A percentile compares a stretch with the other conserved stretches of the same genome.
Conservation (phyloP, 345 rosid species). For the Aquilaria yunnanensis region DNA sequence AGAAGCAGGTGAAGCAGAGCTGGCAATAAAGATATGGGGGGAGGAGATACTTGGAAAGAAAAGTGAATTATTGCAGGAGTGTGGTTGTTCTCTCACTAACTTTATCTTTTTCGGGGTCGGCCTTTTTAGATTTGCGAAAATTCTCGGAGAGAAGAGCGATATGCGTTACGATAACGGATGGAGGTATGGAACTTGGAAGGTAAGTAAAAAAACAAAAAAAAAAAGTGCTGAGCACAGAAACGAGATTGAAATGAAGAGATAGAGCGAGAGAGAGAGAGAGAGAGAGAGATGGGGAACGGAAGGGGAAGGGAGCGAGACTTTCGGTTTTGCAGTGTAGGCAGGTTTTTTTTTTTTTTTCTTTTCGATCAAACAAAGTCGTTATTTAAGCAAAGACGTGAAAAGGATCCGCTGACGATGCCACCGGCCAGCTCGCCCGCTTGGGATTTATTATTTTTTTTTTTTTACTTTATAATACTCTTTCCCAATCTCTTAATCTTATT, state of each 20-base stretch:
- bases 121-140: slow-evolving; percentile 20
- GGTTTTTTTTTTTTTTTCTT: too few relatives aligned
- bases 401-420: slow-evolving; percentile 41
- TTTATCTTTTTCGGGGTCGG: slow-evolving; percentile 8
- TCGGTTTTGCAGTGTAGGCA: too few relatives aligned
- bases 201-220: too few relatives aligned
- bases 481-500: too few relatives aligned
- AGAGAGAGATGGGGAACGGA: too few relatives aligned
- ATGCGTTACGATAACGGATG: too few relatives aligned
- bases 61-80: slow-evolving; percentile 19
- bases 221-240: not conserved
- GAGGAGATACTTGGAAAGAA: slow-evolving; percentile 5
- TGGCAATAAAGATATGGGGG: slow-evolving; percentile 17
- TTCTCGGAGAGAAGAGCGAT: too few relatives aligned
- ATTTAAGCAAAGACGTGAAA: slow-evolving; percentile 15
- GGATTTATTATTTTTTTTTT: not conserved
- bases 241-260: slow-evolving; percentile 1
- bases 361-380: slow-evolving; percentile 13
- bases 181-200: too few relatives aligned
- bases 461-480: too few relatives aligned
- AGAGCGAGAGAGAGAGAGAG: not conserved
- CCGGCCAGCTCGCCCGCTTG: slow-evolving; percentile 25
- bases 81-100: not conserved
- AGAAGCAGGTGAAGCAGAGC: slow-evolving; percentile 9
- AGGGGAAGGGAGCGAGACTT: too few relatives aligned